Evolutionary conservation across 805 yeast genomes (phyloP).

Genomic region (Blastobotrys attinorum): DNA sequence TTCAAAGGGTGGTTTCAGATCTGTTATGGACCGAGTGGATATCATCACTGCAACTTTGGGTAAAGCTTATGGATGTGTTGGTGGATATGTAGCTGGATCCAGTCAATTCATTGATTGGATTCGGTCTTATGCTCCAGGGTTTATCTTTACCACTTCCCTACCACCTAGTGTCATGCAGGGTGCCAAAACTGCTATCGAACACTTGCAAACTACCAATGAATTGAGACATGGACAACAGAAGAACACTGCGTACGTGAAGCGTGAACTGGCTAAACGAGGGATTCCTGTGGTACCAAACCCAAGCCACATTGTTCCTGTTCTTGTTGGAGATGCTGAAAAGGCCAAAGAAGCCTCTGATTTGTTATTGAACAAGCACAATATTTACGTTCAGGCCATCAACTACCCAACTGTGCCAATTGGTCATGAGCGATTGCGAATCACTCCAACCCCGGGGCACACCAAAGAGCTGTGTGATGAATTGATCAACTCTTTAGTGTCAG

Average conservation of each 20-base stretch:
- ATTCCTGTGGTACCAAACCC: slow-evolving; percentile 97
- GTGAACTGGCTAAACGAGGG: slow-evolving; percentile 57
- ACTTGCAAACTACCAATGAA: slow-evolving; percentile 66
- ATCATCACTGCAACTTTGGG: slow-evolving; percentile 97
- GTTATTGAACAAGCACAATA: slow-evolving; percentile 72
- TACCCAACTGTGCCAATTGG: slow-evolving; percentile 97
- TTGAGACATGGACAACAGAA: slow-evolving; percentile 80
- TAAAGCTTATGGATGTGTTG: slow-evolving; percentile 94
- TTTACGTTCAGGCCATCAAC: slow-evolving; percentile 96
- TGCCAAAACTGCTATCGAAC: slow-evolving; percentile 76
- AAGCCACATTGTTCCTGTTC: slow-evolving; percentile 91
- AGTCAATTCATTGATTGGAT: slow-evolving; percentile 84
- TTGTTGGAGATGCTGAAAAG: slow-evolving; percentile 88
- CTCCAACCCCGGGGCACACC: slow-evolving; percentile 98
- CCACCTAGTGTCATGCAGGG: slow-evolving; percentile 99
- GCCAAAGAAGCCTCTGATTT: slow-evolving; percentile 89
- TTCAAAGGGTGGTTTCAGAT: slow-evolving; percentile 45
- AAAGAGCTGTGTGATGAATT: slow-evolving; percentile 67
- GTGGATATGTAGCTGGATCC: slow-evolving; percentile 94
- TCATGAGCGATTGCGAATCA: slow-evolving; percentile 89
- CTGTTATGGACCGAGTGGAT: slow-evolving; percentile 85
- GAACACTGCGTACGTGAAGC: slow-evolving; percentile 78
- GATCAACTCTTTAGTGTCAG: slow-evolving; percentile 69
- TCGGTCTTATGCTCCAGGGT: slow-evolving; percentile 94
- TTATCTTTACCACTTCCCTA: slow-evolving; percentile 90